phyloP scores from a whole-genome alignment of 1,284 basidiomycete genomes.

The Vanrija sp. region DNA sequence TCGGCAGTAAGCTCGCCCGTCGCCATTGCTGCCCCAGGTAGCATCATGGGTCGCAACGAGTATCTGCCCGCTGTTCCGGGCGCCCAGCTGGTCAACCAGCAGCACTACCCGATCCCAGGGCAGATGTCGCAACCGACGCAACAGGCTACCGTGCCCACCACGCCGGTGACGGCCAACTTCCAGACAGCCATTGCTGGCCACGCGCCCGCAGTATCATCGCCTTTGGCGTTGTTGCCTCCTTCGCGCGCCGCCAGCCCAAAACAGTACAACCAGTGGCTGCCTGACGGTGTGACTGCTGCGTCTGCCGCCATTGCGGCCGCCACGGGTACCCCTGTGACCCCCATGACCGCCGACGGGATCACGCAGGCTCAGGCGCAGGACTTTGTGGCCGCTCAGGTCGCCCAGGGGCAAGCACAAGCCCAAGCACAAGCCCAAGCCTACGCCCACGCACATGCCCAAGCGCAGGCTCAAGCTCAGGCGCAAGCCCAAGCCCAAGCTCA shows the following conservation, averaged over 20 bases:
- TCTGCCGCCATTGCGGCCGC: slow-evolving; percentile 10
- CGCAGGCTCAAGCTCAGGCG: slow-evolving; percentile 2
- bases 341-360: neutral
- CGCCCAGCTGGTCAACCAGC: slow-evolving; percentile 35
- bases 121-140: slow-evolving; percentile 22
- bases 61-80: slow-evolving; percentile 16
- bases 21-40: slow-evolving; percentile 1
- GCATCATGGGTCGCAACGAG: slow-evolving; percentile 1
- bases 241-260: slow-evolving; percentile 34
- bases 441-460: neutral
- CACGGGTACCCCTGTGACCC: neutral
- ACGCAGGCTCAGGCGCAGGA: slow-evolving; percentile 11
- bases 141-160: slow-evolving; percentile 15
- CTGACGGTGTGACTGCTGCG: slow-evolving; percentile 9
- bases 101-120: slow-evolving; percentile 45
- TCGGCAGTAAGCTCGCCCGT: slow-evolving; percentile 6
- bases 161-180: slow-evolving; percentile 29
- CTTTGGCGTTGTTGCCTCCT: slow-evolving; percentile 35
- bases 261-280: slow-evolving; percentile 13
- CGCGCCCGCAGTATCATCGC: slow-evolving; percentile 42
- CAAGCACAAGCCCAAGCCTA: slow-evolving; percentile 3
- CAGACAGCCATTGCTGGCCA: slow-evolving; percentile 29
- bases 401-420: slow-evolving; percentile 4
- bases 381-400: slow-evolving; percentile 1
- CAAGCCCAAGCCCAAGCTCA: slow-evolving; percentile 23